Base-by-base conservation (phyloP, 2,329 filamentous ascomycete genomes). In the Epicoccum nigrum region DNA sequence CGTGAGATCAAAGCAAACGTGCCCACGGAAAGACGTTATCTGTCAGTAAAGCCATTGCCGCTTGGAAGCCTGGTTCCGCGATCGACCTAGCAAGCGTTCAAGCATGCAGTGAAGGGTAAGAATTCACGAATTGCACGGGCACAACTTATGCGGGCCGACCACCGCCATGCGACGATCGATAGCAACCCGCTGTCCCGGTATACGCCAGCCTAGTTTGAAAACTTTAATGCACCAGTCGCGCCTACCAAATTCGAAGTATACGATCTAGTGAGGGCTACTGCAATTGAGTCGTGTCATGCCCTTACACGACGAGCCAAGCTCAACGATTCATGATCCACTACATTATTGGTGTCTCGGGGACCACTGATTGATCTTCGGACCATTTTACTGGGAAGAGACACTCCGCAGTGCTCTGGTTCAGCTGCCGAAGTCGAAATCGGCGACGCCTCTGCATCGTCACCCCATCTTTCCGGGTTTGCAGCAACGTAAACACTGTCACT, bases 401-500 rank as follows among this genome's bases (percentile, higher is more conserved):
- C 7, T 32, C 38, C 39, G 39, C 20, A 34, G 23, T 42, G 33
- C 32, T 35, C 28, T 43, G 46, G 49, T 30, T 25, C 21, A 17
- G 42, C 27, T 20, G 17, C 21, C 6, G 21, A n/a, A 23, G 28
- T 46, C 38, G 38, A 32, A 44, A 43, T 52, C 43, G 49, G 43
- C 49, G 43, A 47, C 32, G 38, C 39, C 34, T 20, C 39, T 39
- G 49, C 27, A 38, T 46, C 30, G 27, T 42, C 37, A 47, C 43
- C 28, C 42, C 37, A 42, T 46, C 12, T 33, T 47, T 21, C 28
- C 38, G 31, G n/a, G 11, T 32, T 30, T 31, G 37, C 23, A 17
- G 25, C 37, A 42, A 42, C 19, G 32, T 20, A 27, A 25, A 37
- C 37, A n/a, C 33, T 25, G 23, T 25, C 23, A 9, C 6, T 7